Percentiles rank a stretch among this genome's conserved stretches.
Evolutionary conservation across 164 flowering plant species (phyloP).

Genomic region (Umbellularia californica): DNA sequence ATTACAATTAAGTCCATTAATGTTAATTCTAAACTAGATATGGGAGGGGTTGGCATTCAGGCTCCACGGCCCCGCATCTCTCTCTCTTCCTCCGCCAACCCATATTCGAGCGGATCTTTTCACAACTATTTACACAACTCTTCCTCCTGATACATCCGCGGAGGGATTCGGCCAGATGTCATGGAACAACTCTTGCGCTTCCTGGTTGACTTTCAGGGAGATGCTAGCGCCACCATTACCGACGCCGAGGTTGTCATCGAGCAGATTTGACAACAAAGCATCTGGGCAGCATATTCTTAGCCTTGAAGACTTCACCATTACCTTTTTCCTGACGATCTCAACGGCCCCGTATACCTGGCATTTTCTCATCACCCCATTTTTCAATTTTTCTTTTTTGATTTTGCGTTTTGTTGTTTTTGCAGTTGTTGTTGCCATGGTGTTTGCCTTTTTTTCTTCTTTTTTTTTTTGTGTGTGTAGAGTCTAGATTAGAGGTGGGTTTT

Average conservation of each 20-base stretch:
- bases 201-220: conserved; percentile 56
- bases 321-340: conserved; percentile 21
- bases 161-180: conserved; percentile 39
- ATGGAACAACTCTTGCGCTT: conserved; percentile 59
- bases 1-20: too few species aligned
- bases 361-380: not conserved
- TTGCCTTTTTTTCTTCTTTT: not conserved
- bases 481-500: too few species aligned
- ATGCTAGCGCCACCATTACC: conserved; percentile 19
- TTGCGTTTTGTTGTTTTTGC: too few species aligned
- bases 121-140: too few species aligned
- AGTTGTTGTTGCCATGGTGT: not conserved
- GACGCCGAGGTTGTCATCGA: conserved; percentile 46
- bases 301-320: conserved; percentile 65
- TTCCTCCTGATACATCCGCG: conserved; percentile 3
- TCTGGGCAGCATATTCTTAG: conserved; percentile 27
- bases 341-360: conserved; percentile 57
- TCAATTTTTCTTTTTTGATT: not conserved
- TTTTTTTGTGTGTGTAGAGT: not conserved
- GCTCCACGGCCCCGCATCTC: too few species aligned
- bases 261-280: conserved; percentile 26
- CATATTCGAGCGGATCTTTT: too few species aligned
- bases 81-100: too few species aligned
- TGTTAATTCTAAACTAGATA: too few species aligned
- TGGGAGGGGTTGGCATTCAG: too few species aligned